Evolutionary conservation across 148 eudicot species (phyloP).

Genomic region (Camellia japonica): DNA sequence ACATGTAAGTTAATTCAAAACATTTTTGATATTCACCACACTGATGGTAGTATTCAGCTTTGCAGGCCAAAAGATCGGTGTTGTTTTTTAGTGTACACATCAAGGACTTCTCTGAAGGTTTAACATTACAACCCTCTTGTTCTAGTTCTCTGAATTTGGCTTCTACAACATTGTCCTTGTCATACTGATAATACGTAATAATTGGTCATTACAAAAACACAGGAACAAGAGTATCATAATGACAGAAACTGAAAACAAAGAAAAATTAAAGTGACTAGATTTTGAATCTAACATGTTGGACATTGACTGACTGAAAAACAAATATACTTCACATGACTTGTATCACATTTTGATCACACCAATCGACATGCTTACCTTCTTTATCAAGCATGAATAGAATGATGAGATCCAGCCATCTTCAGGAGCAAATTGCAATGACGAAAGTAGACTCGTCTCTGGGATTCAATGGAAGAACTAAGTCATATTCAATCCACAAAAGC

Average conservation of each 20-base stretch:
- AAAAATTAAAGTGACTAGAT: not conserved
- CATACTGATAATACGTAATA: slow-evolving; percentile 52
- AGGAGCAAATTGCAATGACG: slow-evolving; percentile 64
- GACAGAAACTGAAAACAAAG: not conserved
- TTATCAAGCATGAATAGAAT: slow-evolving; percentile 81
- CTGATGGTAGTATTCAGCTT: slow-evolving; percentile 97
- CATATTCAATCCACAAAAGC: slow-evolving; percentile 3
- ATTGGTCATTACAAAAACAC: too few relatives aligned
- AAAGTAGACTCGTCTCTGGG: slow-evolving; percentile 68
- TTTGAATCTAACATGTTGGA: not conserved
- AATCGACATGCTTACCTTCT: slow-evolving; percentile 52
- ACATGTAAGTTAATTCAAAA: slow-evolving; percentile 86
- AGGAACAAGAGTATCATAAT: not conserved
- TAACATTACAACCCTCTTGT: slow-evolving; percentile 41
- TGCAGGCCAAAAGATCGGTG: slow-evolving; percentile 93
- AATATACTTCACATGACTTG: not conserved
- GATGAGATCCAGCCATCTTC: slow-evolving; percentile 92
- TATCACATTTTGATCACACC: not conserved
- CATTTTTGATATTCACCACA: slow-evolving; percentile 99
- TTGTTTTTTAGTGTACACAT: slow-evolving; percentile 67
- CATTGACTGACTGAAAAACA: not conserved
- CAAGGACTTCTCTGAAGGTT: slow-evolving; percentile 51
- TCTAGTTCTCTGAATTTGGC: slow-evolving; percentile 81
- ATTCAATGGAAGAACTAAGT: slow-evolving; percentile 22
- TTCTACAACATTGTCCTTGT: slow-evolving; percentile 75